Conservation (phyloP, 2,329 filamentous ascomycete species). For the Phoma sp. region DNA sequence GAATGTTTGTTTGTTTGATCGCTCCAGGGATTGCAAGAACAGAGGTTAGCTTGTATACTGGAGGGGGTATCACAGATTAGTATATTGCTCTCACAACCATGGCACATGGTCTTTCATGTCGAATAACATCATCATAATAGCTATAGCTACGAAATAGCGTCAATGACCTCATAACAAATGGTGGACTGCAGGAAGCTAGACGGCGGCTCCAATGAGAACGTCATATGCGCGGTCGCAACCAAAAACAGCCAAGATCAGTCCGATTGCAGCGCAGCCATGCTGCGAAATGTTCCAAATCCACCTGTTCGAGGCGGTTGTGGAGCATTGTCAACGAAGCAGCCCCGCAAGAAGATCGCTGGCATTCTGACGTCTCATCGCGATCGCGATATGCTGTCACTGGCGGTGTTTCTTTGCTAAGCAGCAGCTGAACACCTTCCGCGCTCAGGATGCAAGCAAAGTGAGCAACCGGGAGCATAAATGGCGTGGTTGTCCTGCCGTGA, state of each 20-base stretch:
- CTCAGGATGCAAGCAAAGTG: not conserved
- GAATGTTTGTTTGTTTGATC: conserved; percentile 16
- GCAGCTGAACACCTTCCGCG: not conserved
- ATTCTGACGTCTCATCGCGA: not conserved
- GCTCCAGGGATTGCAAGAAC: conserved; percentile 14
- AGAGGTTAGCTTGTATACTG: conserved; percentile 7
- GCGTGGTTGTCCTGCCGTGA: not conserved
- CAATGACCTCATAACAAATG: conserved; percentile 15
- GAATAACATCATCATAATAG: conserved; percentile 25
- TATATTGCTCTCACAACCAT: conserved; percentile 25
- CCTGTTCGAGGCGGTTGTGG: not conserved
- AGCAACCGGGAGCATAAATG: not conserved
- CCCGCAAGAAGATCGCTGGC: conserved; percentile 3
- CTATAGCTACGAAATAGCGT: conserved; percentile 13
- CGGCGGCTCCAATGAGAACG: conserved; percentile 26
- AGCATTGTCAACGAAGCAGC: conserved; percentile 6
- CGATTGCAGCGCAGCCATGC: conserved; percentile 19
- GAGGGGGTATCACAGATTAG: conserved; percentile 5
- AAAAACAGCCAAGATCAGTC: conserved; percentile 19
- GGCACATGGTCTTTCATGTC: conserved; percentile 29
- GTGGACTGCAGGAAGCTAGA: conserved; percentile 26
- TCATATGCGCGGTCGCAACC: conserved; percentile 8
- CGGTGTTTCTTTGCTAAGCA: not conserved
- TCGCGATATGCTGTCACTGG: not conserved
- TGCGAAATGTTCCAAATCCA: conserved; percentile 2